Evolutionary conservation across 202 grass and related monocot genomes (phyloP).

Genomic region (Schoenoplectus tabernaemontani): DNA sequence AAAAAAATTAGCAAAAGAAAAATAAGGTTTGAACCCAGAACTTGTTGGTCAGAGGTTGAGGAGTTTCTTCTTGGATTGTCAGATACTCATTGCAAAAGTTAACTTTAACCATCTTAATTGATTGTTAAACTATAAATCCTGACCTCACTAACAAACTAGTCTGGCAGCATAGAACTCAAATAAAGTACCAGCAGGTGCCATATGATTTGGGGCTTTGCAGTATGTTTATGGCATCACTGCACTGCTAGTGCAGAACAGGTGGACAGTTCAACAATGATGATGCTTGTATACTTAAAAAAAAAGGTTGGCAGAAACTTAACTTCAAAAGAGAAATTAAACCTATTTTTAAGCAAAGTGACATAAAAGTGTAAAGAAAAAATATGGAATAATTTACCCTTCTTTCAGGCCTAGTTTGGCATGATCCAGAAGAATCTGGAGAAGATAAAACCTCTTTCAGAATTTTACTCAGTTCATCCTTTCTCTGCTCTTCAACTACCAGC

Average conservation of each 20-base stretch:
- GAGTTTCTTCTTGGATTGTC: not conserved
- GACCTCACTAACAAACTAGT: not conserved
- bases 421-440: constrained; percentile 37
- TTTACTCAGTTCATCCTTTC: constrained; percentile 63
- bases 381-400: constrained; percentile 49
- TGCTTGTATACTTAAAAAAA: constrained; percentile 3
- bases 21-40: constrained; percentile 13
- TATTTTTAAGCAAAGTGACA: not conserved
- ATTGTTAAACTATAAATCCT: not conserved
- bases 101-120: too few species aligned
- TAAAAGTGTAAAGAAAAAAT: not conserved
- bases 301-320: not conserved
- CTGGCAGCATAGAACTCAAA: too few species aligned
- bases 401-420: constrained; percentile 33
- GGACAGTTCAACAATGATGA: not conserved
- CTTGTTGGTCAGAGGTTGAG: not conserved
- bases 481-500: constrained; percentile 85
- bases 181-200: too few species aligned
- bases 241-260: not conserved
- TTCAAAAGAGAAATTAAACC: not conserved
- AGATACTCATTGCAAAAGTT: too few species aligned
- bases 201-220: not conserved
- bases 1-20: not conserved
- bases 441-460: constrained; percentile 70
- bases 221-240: not conserved